Evolutionary conservation across 2,329 filamentous ascomycete genomes (phyloP), one percentile per base, ranked within the genome.

Genomic region (Parafenestella ontariensis): DNA sequence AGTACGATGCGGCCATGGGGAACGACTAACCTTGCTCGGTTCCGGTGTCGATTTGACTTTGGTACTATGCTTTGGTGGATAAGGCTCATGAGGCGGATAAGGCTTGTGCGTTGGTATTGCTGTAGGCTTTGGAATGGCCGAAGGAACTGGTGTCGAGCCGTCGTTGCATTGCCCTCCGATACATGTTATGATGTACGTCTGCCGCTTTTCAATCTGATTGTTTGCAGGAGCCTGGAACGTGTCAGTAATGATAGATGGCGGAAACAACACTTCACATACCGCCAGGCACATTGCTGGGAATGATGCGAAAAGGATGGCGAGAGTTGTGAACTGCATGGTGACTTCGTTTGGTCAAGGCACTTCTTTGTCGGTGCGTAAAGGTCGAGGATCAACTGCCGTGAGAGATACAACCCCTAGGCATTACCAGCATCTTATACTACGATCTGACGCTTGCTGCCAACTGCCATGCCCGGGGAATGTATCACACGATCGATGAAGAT

Each of bases 131-230:
- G 55, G 58, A 2, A 43, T 13, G 10, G 31, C 49, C 3, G 56
- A 43, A 8, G 58, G 46, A 10, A 50, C 36, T 8, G 52, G 42
- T n/a, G 51, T 51, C 17, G 59, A 55, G 17, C 52, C 57, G n/a
- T 59, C 58, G 20, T 52, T 47, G 46, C 60, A 63, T 3, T 17
- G 34, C 0, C 46, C 44, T 8, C 65, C 65, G n/a, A 69, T 60
- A 42, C 69, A 71, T 17, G 68, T 71, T 9, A 69, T 66, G 3
- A 64, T 66, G 43, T 56, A 71, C 11, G 67, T 70, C 53, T 71
- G 68, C 5, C 64, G 64, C n/a, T 59, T 58, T 20, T 63, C 65
- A 0, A 66, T 46, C 9, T 61, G 49, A 20, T 59, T 49, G 10
- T 64, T 55, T 23, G 59, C 64, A 43, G 64, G 69, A 15, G 49